Evolutionary conservation across 1,284 basidiomycete genomes (phyloP).

Genomic region (Ganoderma resinaceum): DNA sequence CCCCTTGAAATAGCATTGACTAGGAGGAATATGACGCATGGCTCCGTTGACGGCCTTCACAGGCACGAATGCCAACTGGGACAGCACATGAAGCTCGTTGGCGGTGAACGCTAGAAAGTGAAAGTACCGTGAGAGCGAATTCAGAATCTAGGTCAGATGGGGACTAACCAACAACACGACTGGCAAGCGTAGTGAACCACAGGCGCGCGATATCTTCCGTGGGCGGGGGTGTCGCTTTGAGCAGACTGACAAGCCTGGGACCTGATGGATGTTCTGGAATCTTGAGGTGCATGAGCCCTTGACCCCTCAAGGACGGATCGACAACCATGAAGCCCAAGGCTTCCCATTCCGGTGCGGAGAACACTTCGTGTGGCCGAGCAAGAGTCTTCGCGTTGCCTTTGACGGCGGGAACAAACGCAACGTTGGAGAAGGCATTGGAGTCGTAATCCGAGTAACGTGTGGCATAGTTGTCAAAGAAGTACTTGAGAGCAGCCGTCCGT

Average conservation of each 20-base stretch:
- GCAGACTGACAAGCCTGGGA: conserved; percentile 64
- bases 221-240: conserved; percentile 71
- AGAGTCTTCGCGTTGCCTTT: conserved; percentile 58
- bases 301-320: conserved; percentile 59
- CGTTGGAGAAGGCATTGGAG: conserved; percentile 55
- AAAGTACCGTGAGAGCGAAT: neutral
- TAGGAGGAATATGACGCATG: conserved; percentile 62
- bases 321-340: conserved; percentile 80
- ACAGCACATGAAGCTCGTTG: conserved; percentile 54
- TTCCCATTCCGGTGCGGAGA: conserved; percentile 74
- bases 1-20: conserved; percentile 73
- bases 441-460: conserved; percentile 73
- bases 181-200: conserved; percentile 84
- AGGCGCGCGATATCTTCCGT: conserved; percentile 61
- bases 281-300: conserved; percentile 72
- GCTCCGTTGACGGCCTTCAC: conserved; percentile 40
- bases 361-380: conserved; percentile 74
- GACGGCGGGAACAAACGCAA: conserved; percentile 86
- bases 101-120: conserved; percentile 54
- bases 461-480: conserved; percentile 77
- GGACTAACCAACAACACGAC: conserved; percentile 68
- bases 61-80: conserved; percentile 64
- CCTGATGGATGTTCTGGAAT: conserved; percentile 80
- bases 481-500: conserved; percentile 71
- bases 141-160: neutral